Percentiles rank a stretch among this genome's conserved stretches.
Conservation (phyloP, 306 rosid genomes). For the Sphenostylis stenocarpa region DNA sequence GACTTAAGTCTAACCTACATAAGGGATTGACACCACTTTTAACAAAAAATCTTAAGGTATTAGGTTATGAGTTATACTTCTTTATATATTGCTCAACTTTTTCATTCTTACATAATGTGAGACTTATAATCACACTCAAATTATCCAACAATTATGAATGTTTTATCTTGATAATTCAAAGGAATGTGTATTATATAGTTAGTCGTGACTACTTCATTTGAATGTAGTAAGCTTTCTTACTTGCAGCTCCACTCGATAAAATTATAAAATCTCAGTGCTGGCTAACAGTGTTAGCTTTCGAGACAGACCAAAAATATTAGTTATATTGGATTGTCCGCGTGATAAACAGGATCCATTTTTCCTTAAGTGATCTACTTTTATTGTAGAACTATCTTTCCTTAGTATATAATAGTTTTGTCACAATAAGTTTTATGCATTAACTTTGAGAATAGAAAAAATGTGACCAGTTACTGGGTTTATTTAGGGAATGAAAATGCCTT, state of each 20-base stretch:
- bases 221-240: neutral
- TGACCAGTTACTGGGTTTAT: neutral
- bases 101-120: no score
- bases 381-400: neutral
- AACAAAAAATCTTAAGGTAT: no score
- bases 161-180: slow-evolving; percentile 22
- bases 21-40: no score
- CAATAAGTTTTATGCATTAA: neutral
- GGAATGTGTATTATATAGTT: slow-evolving; percentile 31
- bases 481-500: no score
- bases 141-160: slow-evolving; percentile 17
- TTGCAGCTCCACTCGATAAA: neutral
- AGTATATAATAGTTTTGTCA: neutral
- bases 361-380: slow-evolving; percentile 2
- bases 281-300: no score
- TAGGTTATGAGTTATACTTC: no score
- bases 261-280: neutral
- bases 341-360: neutral
- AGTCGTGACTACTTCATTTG: neutral
- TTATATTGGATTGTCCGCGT: neutral
- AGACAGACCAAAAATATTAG: neutral
- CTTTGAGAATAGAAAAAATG: neutral
- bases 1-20: no score
- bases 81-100: no score
- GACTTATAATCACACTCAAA: no score